Base-by-base conservation (phyloP, 1,284 basidiomycete genomes). In the Microbotryum silenes-acaulis region DNA sequence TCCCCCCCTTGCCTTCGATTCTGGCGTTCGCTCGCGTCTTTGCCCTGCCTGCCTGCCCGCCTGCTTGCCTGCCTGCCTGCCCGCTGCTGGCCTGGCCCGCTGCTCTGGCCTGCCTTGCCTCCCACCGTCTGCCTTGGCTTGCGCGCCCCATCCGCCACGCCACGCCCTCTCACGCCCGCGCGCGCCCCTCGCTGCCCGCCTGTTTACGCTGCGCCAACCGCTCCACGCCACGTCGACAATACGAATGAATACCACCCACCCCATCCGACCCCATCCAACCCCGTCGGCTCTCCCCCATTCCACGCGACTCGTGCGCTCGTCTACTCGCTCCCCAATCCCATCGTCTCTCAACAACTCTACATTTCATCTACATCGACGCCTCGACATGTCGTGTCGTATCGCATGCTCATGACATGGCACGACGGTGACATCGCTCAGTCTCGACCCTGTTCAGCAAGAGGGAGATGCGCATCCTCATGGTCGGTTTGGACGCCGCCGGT, bases 391-490 rank as follows among this genome's bases (percentile, higher is more conserved):
- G 14, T 42, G 14, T 6, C 16, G 12, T 16, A 18, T 42, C 37
- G 12, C 16, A 16, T 42, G 37, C 12, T 12, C 12, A 42, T 18
- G 37, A 14, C 31, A 8, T 31, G 31, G 31, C 2, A 29, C 27
- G 16, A 14, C 57, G 10, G 23, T 56, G 54, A 44, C n/a, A 3
- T 6, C 16, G 18, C 21, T 50, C 61, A 71, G 69, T 72, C 46
- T 64, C 64, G 21, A 68, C 66, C 64, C 66, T 99, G 77, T 93
- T 98, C 74, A 94, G 94, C 79, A 97, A 97, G 84, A 96, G 89
- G 83, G 96, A 98, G 81, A 97, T 98, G 93, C 91, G 94, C 71
- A 83, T 82, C 72, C 78, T 82, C 67, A 82, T 82, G 92, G 80
- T 97, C 72, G 92, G 92, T 62, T 82, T 97, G 68, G 92, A 97